Evolutionary conservation across 768 basidiomycete species (phyloP).

Genomic region (Strobilomyces dryophilus): DNA sequence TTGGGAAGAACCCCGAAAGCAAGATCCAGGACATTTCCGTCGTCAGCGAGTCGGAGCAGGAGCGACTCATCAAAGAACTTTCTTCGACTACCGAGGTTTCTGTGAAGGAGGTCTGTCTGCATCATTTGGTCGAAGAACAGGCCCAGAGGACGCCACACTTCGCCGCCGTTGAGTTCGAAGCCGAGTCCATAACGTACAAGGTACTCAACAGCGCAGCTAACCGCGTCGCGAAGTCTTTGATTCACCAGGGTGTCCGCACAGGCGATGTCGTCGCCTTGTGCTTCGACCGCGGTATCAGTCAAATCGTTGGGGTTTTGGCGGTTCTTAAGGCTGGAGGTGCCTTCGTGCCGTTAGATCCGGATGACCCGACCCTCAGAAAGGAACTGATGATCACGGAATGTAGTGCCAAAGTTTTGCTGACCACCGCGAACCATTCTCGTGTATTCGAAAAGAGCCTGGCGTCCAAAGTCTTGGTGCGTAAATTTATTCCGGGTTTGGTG

Average conservation of each 20-base stretch:
- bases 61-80: slow-evolving; percentile 23
- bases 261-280: slow-evolving; percentile 28
- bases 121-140: slow-evolving; percentile 18
- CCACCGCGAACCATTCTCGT: slow-evolving; percentile 23
- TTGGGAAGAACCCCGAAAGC: slow-evolving; percentile 10
- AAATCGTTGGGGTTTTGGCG: slow-evolving; percentile 27
- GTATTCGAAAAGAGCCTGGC: slow-evolving; percentile 21
- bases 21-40: slow-evolving; percentile 19
- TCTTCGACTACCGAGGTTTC: slow-evolving; percentile 17
- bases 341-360: slow-evolving; percentile 24
- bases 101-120: slow-evolving; percentile 15
- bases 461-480: slow-evolving; percentile 21
- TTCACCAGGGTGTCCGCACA: slow-evolving; percentile 21
- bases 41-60: slow-evolving; percentile 11
- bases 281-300: slow-evolving; percentile 28
- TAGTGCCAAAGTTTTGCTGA: slow-evolving; percentile 25
- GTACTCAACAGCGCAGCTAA: slow-evolving; percentile 32
- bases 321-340: slow-evolving; percentile 31
- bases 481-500: not conserved
- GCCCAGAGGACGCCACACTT: slow-evolving; percentile 16
- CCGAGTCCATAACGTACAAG: slow-evolving; percentile 28
- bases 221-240: slow-evolving; percentile 27
- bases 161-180: slow-evolving; percentile 26
- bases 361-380: slow-evolving; percentile 28
- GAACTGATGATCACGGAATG: slow-evolving; percentile 27